A percentile compares a stretch with the other conserved stretches of the same genome.
Conservation (phyloP, 139 green algal genomes). For the Pseudopediastrum boryanum region DNA sequence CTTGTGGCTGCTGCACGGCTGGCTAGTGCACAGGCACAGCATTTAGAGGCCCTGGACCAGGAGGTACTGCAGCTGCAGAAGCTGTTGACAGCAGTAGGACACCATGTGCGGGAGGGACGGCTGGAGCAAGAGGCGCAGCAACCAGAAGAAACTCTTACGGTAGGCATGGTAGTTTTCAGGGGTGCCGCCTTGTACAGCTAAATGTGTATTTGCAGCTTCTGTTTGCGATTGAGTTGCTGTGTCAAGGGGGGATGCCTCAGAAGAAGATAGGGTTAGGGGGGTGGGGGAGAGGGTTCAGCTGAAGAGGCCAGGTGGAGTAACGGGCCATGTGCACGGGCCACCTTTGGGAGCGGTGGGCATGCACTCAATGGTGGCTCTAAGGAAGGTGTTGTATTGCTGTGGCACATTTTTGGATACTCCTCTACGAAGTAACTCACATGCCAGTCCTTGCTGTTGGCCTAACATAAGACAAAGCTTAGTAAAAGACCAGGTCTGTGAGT, state of each 20-base stretch:
- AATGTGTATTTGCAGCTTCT: neutral
- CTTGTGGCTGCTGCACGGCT: neutral
- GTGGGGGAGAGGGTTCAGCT: neutral
- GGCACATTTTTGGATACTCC: neutral
- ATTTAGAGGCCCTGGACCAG: neutral
- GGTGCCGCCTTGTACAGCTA: neutral
- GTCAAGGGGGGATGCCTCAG: neutral
- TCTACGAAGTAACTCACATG: neutral
- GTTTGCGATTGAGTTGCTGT: neutral
- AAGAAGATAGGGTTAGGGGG: neutral
- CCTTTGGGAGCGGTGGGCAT: no score
- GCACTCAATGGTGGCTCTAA: no score
- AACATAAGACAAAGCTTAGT: neutral
- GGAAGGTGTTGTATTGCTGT: no score
- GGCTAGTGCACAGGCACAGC: neutral
- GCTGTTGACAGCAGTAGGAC: neutral
- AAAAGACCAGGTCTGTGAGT: neutral
- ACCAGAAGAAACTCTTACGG: neutral
- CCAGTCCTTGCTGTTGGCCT: neutral
- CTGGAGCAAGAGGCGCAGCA: constrained; percentile 11
- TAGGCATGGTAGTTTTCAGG: neutral
- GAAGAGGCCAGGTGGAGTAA: neutral
- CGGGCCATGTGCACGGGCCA: neutral
- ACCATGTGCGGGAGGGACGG: no score
- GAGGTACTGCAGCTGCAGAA: neutral